Evolutionary conservation across 768 basidiomycete genomes (phyloP), one percentile per base, ranked within the genome.

Genomic region (Tylopilus sp.): DNA sequence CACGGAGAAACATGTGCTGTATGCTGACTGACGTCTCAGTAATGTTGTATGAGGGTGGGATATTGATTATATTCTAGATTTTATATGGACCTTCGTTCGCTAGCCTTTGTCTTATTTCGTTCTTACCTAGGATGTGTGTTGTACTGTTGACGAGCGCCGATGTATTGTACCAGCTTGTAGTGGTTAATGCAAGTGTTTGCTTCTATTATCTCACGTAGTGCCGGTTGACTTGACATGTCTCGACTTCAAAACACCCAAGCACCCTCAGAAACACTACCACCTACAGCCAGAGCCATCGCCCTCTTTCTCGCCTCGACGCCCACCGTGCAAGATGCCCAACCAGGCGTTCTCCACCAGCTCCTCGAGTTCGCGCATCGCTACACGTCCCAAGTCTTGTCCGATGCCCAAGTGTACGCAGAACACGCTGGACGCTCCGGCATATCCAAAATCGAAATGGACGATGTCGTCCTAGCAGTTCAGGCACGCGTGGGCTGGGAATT

Each of bases 401-500:
- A 93, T 69, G 90, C 89, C 28, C 82, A 83, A 57, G 87, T 91
- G 18, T 93, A 93, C 64, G 86, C 90, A 15, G 91, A 93, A 59
- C 91, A 93, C 64, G 91, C 87, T 18, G 87, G 88, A 13, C 77
- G 84, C 40, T 67, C 81, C 3, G 86, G 85, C 52, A 28, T 17
- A 18, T 46, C 65, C 44, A 91, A 87, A 71, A 75, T 93, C 48
- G 90, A 91, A 57, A 80, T 85, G 76, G 90, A 93, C 56, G 91
- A 93, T 68, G 73, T 89, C 42, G 78, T 81, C 4, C 75, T 93
- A 36, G 88, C 90, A 2, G 85, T 91, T 5, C 91, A 93, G 67
- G 89, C 90, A 6, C 83, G 91, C 50, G 91, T 93, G 4, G 91
- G 91, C 39, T 93, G 91, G 91, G 91, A 93, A 68, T 88, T 91